A percentile compares a stretch with the other conserved stretches of the same genome.
Conservation (phyloP, 1,139 yeast genomes). For the Lodderomyces metapsilosis region DNA sequence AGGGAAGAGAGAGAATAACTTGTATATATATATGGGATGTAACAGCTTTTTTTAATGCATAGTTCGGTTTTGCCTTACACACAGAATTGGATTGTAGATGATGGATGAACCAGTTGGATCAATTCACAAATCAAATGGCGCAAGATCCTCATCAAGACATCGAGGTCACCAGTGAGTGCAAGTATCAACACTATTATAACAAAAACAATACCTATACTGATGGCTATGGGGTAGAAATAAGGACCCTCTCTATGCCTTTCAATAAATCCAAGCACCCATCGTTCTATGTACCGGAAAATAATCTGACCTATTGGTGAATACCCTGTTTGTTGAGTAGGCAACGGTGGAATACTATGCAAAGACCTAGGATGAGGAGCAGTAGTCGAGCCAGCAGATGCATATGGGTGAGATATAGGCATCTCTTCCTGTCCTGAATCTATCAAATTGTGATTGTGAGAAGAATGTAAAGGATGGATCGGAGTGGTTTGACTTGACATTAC, state of each 20-base stretch:
- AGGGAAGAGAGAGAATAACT: conserved; percentile 2
- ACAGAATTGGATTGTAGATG: conserved; percentile 14
- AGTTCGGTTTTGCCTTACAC: conserved; percentile 6
- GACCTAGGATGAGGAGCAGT: not conserved
- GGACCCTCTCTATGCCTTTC: conserved; percentile 11
- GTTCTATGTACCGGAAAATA: conserved; percentile 5
- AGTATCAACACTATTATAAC: conserved; percentile 11
- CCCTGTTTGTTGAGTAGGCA: not conserved
- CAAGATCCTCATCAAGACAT: conserved; percentile 9
- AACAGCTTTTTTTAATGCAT: no score
- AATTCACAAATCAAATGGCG: conserved; percentile 19
- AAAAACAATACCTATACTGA: conserved; percentile 11
- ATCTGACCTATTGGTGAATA: not conserved
- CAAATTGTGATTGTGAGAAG: not conserved
- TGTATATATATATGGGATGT: conserved; percentile 8
- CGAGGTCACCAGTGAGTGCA: conserved; percentile 20
- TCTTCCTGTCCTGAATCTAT: not conserved
- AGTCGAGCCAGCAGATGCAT: not conserved
- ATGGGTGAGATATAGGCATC: not conserved
- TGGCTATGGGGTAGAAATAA: conserved; percentile 11
- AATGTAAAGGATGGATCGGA: not conserved
- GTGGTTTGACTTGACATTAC: not conserved
- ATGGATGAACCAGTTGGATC: conserved; percentile 9
- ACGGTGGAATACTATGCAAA: not conserved
- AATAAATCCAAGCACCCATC: conserved; percentile 10